Conservation (phyloP, 2,329 filamentous ascomycete genomes). For the Fusarium austroafricanum region DNA sequence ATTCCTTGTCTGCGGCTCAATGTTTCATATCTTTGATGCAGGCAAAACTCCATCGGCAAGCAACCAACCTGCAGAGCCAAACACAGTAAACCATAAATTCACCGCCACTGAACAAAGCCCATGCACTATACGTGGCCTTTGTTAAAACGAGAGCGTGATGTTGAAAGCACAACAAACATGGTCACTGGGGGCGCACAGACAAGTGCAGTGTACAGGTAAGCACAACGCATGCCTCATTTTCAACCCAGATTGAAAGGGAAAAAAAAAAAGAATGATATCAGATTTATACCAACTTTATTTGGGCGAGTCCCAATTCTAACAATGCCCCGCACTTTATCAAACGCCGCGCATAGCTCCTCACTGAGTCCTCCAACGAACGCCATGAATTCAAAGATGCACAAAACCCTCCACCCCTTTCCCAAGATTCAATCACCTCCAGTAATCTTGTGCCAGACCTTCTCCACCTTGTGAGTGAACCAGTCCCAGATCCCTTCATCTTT, state of each 20-base stretch:
- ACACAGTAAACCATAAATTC: neutral
- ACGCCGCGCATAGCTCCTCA: slow-evolving; percentile 18
- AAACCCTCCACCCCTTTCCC: neutral
- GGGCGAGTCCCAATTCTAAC: neutral
- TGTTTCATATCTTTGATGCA: neutral
- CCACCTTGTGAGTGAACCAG: slow-evolving; percentile 63
- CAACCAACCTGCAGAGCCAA: neutral
- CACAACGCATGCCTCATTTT: slow-evolving; percentile 11
- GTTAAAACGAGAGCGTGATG: neutral
- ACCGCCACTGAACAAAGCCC: neutral
- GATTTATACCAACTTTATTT: neutral
- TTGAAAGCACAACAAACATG: neutral
- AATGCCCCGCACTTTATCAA: slow-evolving; percentile 6
- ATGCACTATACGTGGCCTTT: slow-evolving; percentile 12
- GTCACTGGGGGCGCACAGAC: neutral
- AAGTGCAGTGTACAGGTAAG: neutral
- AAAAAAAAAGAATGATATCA: slow-evolving; percentile 7
- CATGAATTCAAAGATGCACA: slow-evolving; percentile 12
- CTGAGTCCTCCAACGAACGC: slow-evolving; percentile 34
- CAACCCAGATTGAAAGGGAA: neutral
- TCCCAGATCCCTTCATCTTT: slow-evolving; percentile 59
- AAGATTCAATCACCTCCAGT: slow-evolving; percentile 43
- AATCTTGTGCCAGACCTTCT: slow-evolving; percentile 60
- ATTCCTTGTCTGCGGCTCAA: too few species aligned
- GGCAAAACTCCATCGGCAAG: neutral